These are phyloP conservation scores for Xylaria sp. DNA, from an alignment of 2,329 filamentous ascomycete genomes.

Conservation along the genomic window DNA sequence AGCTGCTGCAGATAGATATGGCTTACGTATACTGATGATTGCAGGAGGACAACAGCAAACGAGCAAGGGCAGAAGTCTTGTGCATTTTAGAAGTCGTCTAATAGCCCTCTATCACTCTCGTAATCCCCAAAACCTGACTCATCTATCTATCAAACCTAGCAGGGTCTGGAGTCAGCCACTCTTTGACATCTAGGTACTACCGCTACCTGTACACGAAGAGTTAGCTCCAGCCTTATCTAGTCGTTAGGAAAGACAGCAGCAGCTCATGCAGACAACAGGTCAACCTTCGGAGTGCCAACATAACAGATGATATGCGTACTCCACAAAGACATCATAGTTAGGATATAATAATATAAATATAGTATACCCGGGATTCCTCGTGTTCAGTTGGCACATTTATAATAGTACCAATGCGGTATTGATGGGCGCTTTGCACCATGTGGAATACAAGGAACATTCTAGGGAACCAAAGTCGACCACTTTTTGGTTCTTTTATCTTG, in stretches of 20 bases:
- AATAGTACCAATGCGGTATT: neutral
- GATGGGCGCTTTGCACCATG: slow-evolving; percentile 3
- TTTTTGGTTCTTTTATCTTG: neutral
- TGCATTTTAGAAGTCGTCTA: neutral
- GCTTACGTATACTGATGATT: neutral
- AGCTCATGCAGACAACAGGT: neutral
- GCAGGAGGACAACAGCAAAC: slow-evolving; percentile 1
- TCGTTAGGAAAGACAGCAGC: neutral
- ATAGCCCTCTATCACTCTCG: neutral
- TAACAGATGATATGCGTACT: neutral
- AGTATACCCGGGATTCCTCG: neutral
- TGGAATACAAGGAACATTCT: slow-evolving; percentile 7
- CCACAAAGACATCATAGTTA: too few relatives aligned
- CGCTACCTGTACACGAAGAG: neutral
- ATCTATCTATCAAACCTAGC: neutral
- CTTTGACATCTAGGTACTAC: neutral
- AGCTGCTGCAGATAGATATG: slow-evolving; percentile 7
- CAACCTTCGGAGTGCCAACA: neutral
- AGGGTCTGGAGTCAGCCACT: neutral
- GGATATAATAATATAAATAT: too few relatives aligned
- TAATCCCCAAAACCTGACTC: neutral
- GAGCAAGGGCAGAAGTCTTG: neutral
- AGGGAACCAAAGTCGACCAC: neutral
- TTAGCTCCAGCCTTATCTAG: neutral
- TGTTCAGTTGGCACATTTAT: neutral